Evolutionary conservation across 2,329 filamentous ascomycete genomes (phyloP).

Genomic region (Fusarium torreyae): DNA sequence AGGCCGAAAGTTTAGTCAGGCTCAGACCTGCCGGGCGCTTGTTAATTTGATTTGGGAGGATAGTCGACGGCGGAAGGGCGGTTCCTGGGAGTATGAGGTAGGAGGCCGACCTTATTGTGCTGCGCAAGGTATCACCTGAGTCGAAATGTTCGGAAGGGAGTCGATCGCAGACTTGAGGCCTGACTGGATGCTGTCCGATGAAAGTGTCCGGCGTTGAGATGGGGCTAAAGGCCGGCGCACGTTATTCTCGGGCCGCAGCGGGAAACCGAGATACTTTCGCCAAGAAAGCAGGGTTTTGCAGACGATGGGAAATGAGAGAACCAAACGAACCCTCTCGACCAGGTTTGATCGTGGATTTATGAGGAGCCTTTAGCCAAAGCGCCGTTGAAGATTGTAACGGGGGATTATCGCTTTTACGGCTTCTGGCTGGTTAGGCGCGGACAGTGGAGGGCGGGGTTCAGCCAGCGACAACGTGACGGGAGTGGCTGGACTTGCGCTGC

Average conservation of each 20-base stretch:
- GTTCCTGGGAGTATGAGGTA: conserved; percentile 10
- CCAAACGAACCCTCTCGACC: conserved; percentile 9
- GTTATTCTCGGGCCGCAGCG: conserved; percentile 25
- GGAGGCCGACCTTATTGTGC: conserved; percentile 11
- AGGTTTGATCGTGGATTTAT: conserved; percentile 28
- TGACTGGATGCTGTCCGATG: conserved; percentile 11
- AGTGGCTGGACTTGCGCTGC: conserved; percentile 48
- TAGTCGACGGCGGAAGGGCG: conserved; percentile 22
- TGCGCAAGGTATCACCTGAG: conserved; percentile 19
- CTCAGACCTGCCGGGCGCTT: conserved; percentile 37
- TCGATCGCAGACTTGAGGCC: conserved; percentile 27
- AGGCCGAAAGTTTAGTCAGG: conserved; percentile 30
- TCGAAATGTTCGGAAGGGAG: conserved; percentile 23
- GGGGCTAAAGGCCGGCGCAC: conserved; percentile 11
- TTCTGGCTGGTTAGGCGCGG: conserved; percentile 51
- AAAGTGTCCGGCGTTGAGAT: conserved; percentile 25
- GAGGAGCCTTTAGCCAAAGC: conserved; percentile 34
- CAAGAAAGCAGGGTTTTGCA: conserved; percentile 8
- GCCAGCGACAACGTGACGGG: conserved; percentile 49
- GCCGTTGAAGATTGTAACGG: conserved; percentile 39
- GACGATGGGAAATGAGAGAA: conserved; percentile 24
- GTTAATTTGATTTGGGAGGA: conserved; percentile 38
- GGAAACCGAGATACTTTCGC: conserved; percentile 13
- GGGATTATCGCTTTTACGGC: conserved; percentile 43
- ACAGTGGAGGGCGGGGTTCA: conserved; percentile 49